phyloP scores from a whole-genome alignment of 2,329 filamentous ascomycete species.

The Gnomoniopsis smithogilvyi region DNA sequence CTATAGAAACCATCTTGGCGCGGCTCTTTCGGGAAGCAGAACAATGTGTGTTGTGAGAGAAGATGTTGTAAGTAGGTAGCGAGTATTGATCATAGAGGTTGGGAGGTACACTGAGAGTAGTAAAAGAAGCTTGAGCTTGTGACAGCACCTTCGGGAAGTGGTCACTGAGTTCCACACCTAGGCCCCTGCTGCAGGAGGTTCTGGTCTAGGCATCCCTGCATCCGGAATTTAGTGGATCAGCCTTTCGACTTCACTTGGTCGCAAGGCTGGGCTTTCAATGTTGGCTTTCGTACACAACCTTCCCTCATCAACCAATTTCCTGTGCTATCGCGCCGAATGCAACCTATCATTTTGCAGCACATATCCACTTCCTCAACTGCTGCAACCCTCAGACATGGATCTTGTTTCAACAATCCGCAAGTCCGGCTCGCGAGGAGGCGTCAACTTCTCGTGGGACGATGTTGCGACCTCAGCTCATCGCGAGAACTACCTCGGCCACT shows the following conservation, averaged over 20 bases:
- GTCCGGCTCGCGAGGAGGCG: constrained; percentile 83
- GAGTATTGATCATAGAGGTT: neutral
- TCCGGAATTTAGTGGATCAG: too few species aligned
- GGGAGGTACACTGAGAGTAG: neutral
- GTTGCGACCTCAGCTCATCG: constrained; percentile 83
- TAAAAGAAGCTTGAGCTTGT: neutral
- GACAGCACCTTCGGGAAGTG: neutral
- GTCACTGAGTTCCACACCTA: neutral
- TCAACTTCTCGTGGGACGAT: constrained; percentile 96
- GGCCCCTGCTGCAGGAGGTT: neutral
- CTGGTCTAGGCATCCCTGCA: neutral
- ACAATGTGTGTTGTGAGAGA: neutral
- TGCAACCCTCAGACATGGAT: constrained; percentile 62
- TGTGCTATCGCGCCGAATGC: neutral
- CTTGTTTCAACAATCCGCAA: constrained; percentile 90
- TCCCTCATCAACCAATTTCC: neutral
- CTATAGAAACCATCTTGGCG: constrained; percentile 37
- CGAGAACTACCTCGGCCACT: constrained; percentile 88
- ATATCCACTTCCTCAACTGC: neutral
- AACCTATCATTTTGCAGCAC: neutral
- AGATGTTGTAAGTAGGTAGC: neutral
- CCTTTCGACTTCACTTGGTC: too few species aligned
- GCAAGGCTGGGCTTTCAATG: neutral
- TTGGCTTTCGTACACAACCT: neutral
- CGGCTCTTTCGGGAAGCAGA: neutral